Base-by-base conservation (phyloP, 2,329 filamentous ascomycete species). In the Fusarium verrucosum region DNA sequence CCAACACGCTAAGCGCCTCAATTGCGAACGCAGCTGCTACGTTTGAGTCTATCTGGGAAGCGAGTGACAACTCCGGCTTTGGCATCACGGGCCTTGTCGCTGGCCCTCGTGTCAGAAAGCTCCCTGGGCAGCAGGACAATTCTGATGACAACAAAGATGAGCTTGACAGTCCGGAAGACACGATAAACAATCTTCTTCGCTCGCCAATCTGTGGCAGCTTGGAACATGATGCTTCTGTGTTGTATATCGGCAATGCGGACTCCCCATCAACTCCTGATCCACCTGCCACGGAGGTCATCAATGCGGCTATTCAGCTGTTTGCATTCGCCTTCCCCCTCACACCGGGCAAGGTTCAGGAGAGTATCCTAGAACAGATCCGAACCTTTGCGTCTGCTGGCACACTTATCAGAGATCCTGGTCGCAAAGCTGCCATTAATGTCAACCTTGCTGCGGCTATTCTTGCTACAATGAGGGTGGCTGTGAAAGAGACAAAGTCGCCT, bases 11-110 rank as follows among this genome's bases (percentile, higher is more conserved):
- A 43, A 96, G 94, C 72, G 91, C 92, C 14, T 92, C 94, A 0
- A 97, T 99, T 71, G 94, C 94, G 17, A 95, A 90, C 67, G 92
- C 94, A 16, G 92, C 93, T 2, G 92, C 92, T 7, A 91, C 88
- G 4, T 97, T 98, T 72, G 95, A 99, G 71, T 94, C 89, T 1
- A 87, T 99, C 35, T 99, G 95, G 95, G 94, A 98, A 63, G 87
- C 97, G 8, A 91, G 89, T 10, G 95, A 99, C 75, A 98, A 98
- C 73, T 94, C 89, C 70, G 94, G 94, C 1, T 98, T 97, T 76
- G 95, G 96, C 4, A 89, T 99, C 16, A 96, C 92, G 10, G 92
- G 94, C 2, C 81, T 98, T 20, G 88, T 96, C 2, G 84, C 87
- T 20, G 92, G 92, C 0, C 93, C 95, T 73, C 86, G 89, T 50